Percentiles rank a stretch among this genome's conserved stretches.
Evolutionary conservation across 352 stramenopile genomes (phyloP).

Genomic region (Pythium coloratum): DNA sequence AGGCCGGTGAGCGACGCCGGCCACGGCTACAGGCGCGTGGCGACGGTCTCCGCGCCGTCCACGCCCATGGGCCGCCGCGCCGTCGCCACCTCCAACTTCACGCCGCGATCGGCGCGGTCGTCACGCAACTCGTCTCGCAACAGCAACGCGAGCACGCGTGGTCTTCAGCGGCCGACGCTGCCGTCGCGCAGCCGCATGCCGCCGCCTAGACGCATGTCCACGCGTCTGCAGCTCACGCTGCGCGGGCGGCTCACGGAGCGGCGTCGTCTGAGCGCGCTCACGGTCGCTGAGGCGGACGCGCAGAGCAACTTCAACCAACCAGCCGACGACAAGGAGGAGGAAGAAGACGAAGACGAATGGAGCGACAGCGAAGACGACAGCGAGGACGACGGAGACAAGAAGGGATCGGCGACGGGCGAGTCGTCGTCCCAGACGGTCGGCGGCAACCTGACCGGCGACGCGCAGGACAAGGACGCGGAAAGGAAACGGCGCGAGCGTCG

Average conservation of each 20-base stretch:
- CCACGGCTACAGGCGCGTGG: not conserved
- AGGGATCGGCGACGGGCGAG: not conserved
- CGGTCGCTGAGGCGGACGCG: not conserved
- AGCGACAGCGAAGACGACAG: slow-evolving; percentile 6
- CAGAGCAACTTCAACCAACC: not conserved
- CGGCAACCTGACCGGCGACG: not conserved
- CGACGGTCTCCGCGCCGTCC: not conserved
- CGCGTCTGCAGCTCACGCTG: slow-evolving; percentile 27
- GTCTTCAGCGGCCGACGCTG: not conserved
- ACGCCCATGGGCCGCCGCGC: not conserved
- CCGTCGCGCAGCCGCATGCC: slow-evolving; percentile 4
- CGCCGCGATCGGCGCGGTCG: not conserved
- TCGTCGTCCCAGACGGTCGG: slow-evolving; percentile 5
- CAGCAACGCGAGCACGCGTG: not conserved
- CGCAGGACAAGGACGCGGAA: not conserved
- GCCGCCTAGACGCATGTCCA: slow-evolving; percentile 25
- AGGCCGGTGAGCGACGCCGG: slow-evolving; percentile 1
- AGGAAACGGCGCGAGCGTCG: slow-evolving; percentile 3
- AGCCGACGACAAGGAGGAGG: not conserved
- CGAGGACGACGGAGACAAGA: not conserved
- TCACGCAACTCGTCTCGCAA: not conserved
- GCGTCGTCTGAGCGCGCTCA: not conserved
- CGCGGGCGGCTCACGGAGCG: slow-evolving; percentile 18
- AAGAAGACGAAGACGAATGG: slow-evolving; percentile 1
- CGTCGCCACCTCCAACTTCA: not conserved